A percentile compares a stretch with the other conserved stretches of the same genome.
These are phyloP conservation scores for Penicillium sp. DNA, from an alignment of 2,329 filamentous ascomycete species.

Conservation along the genomic window DNA sequence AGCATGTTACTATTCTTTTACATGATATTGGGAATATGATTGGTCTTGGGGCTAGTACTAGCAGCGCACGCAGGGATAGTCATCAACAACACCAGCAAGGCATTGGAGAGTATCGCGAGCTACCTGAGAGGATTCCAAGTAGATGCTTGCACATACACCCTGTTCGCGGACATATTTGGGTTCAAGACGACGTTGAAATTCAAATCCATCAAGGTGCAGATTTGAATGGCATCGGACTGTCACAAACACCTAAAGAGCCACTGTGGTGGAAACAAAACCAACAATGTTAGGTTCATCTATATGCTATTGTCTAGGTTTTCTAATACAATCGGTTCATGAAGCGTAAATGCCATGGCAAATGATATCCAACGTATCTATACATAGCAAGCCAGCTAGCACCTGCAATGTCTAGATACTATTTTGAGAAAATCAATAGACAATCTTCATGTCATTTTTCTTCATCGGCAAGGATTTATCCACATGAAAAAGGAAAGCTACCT, in stretches of 20 bases:
- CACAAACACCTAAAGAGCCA: not conserved
- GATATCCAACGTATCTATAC: too few species aligned
- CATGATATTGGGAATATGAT: not conserved
- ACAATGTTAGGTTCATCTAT: too few species aligned
- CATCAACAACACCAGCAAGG: not conserved
- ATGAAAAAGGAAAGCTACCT: too few species aligned
- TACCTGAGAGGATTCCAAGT: not conserved
- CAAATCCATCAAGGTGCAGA: not conserved
- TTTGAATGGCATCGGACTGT: not conserved
- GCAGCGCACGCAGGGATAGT: not conserved
- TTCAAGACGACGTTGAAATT: not conserved
- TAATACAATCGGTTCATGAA: too few species aligned
- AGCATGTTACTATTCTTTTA: not conserved
- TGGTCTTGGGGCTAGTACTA: not conserved
- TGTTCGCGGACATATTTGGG: not conserved
- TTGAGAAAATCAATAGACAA: too few species aligned
- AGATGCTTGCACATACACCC: not conserved
- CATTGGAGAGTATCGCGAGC: not conserved
- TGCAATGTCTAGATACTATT: too few species aligned
- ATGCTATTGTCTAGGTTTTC: too few species aligned
- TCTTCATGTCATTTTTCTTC: too few species aligned
- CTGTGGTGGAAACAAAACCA: too few species aligned
- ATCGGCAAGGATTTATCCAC: too few species aligned
- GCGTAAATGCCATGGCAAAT: too few species aligned
- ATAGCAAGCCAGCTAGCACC: too few species aligned